Base-by-base conservation (phyloP, 2,329 filamentous ascomycete species). In the Hysterium pulicare region DNA sequence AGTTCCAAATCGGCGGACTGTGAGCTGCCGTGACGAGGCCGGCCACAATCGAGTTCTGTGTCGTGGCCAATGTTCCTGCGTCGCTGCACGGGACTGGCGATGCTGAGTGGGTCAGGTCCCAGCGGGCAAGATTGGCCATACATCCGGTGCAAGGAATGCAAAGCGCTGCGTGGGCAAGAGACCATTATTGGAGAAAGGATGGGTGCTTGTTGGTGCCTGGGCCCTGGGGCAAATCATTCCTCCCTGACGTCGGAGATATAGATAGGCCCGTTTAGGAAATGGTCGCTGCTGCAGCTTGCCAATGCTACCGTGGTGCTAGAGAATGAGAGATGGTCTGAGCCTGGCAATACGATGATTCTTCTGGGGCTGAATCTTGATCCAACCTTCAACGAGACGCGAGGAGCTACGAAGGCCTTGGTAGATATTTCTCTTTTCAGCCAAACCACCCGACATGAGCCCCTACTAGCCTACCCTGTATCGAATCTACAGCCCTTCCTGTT, bases 271-370 rank as follows among this genome's bases (percentile, higher is more conserved):
- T 64, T 71, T 64, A 53, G 66, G 67, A 61, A 62, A 64, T 60
- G 62, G 52, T 65, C 62, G 66, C 64, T 64, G 58, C 67, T 71
- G 70, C 69, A 71, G 68, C 67, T 66, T 66, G 58, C 67, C 67
- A 69, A 68, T 70, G 64, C 65, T 66, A 71, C 66, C 62, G 60
- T 68, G 60, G 63, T 67, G 64, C 64, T 68, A 64, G 61, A 63
- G 55, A 60, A 64, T 56, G 61, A n/a, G 53, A 46, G 61, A 62
- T 68, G 66, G 68, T 61, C 68, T 71, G 66, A 71, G 67, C 66
- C 64, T 56, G 54, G 54, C 62, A 64, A 69, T 69, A 65, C 66
- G 60, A 55, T 67, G 46, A 44, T 50, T 38, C 59, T 55, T 56
- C 40, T 58, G 68, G 70, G 69, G 68, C 70, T 71, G 68, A 71